Percentiles rank a stretch among this genome's conserved stretches.
Evolutionary conservation across 345 rosid species (phyloP).

Genomic region (Eucalyptus pauciflora): DNA sequence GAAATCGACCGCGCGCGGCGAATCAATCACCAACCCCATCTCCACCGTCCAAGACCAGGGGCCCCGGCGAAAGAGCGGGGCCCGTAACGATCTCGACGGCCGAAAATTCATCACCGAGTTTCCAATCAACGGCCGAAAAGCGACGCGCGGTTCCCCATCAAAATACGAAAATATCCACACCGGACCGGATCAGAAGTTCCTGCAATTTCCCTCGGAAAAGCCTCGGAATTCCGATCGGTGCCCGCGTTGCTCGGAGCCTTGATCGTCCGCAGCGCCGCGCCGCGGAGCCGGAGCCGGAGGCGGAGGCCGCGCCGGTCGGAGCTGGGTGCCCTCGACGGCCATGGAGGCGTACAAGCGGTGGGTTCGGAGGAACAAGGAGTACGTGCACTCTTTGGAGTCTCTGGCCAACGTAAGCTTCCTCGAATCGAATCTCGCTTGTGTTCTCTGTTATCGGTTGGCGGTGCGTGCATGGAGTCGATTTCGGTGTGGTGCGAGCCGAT

Average conservation of each 20-base stretch:
- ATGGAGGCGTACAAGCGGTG: slow-evolving; percentile 92
- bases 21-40: background rate
- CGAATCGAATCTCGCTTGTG: background rate
- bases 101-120: background rate
- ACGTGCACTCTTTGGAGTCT: slow-evolving; percentile 83
- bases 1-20: background rate
- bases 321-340: background rate
- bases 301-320: background rate
- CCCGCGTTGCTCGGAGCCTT: background rate
- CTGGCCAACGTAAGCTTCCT: slow-evolving; percentile 72
- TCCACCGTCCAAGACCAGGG: background rate
- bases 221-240: background rate
- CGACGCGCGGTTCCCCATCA: background rate
- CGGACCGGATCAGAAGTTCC: background rate
- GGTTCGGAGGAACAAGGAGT: slow-evolving; percentile 81
- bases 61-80: background rate
- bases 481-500: background rate
- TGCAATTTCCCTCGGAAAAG: background rate
- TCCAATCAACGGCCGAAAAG: background rate
- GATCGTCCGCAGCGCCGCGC: background rate
- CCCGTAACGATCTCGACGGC: background rate
- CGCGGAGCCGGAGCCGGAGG: background rate
- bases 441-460: background rate
- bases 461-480: background rate
- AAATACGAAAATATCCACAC: background rate